Evolutionary conservation across 2,329 filamentous ascomycete genomes (phyloP).

Genomic region (Sordariomycetes sp.): DNA sequence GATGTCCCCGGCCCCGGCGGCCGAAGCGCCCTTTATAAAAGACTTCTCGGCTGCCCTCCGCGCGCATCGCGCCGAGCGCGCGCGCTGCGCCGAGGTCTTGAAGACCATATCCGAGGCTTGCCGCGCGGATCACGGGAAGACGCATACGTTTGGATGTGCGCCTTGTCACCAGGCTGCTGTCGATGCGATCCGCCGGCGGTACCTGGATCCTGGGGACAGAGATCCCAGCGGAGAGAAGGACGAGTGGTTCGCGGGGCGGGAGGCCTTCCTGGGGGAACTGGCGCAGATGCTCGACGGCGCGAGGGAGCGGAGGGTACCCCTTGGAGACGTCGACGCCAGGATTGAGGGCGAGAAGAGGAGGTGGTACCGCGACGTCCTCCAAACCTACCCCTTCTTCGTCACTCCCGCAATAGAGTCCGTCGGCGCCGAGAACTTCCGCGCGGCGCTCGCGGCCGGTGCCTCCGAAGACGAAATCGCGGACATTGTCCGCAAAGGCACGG

Average conservation of each 20-base stretch:
- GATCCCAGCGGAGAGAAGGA: not conserved
- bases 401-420: conserved; percentile 14
- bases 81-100: conserved; percentile 25
- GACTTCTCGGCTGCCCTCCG: conserved; percentile 8
- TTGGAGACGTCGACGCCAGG: conserved; percentile 32
- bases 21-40: conserved; percentile 4
- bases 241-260: conserved; percentile 37
- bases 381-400: conserved; percentile 23
- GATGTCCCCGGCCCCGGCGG: conserved; percentile 1
- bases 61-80: conserved; percentile 6
- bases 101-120: conserved; percentile 28
- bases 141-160: conserved; percentile 28
- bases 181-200: conserved; percentile 25
- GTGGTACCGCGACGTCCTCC: conserved; percentile 35
- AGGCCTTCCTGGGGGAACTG: conserved; percentile 34
- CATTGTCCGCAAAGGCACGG: conserved; percentile 21
- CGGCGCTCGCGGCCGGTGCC: conserved; percentile 22
- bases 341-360: conserved; percentile 36
- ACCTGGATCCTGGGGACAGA: conserved; percentile 6
- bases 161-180: conserved; percentile 34
- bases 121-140: conserved; percentile 24
- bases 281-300: conserved; percentile 34
- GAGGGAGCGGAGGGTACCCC: conserved; percentile 24
- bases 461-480: conserved; percentile 21
- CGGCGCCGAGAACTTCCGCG: conserved; percentile 17